A percentile compares a stretch with the other conserved stretches of the same genome.
Evolutionary conservation across 345 rosid species (phyloP).

Genomic region (Erysimum cheiranthoides): DNA sequence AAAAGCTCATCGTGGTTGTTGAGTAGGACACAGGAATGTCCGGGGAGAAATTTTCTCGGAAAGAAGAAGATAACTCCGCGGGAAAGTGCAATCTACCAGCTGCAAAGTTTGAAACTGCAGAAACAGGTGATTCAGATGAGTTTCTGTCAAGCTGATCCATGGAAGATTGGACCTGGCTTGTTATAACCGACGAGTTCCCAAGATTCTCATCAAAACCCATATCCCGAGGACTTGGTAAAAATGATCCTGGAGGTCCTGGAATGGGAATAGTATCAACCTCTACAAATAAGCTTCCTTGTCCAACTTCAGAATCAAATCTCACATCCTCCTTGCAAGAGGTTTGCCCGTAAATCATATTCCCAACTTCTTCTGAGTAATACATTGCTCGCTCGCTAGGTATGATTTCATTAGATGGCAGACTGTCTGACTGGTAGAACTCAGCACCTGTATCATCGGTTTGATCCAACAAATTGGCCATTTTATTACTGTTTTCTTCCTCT

Average conservation of each 20-base stretch:
- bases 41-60: constrained; percentile 48
- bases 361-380: constrained; percentile 61
- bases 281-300: constrained; percentile 59
- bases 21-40: constrained; percentile 45
- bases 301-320: constrained; percentile 56
- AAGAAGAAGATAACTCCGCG: constrained; percentile 48
- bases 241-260: constrained; percentile 98
- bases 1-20: constrained; percentile 49
- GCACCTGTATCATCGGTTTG: constrained; percentile 21
- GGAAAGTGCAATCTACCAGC: constrained; percentile 52
- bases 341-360: constrained; percentile 48
- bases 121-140: constrained; percentile 86
- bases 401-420: constrained; percentile 55
- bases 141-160: constrained; percentile 75
- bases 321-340: constrained; percentile 41
- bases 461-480: constrained; percentile 26
- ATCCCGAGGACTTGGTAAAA: constrained; percentile 93
- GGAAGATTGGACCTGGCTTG: constrained; percentile 81
- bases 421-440: constrained; percentile 47
- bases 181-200: constrained; percentile 89
- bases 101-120: constrained; percentile 75
- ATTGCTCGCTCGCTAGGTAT: constrained; percentile 53
- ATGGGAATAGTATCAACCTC: constrained; percentile 95
- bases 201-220: constrained; percentile 87
- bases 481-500: constrained; percentile 27